Base-by-base conservation (phyloP, 768 basidiomycete species). In the Kwoniella botswanensis region DNA sequence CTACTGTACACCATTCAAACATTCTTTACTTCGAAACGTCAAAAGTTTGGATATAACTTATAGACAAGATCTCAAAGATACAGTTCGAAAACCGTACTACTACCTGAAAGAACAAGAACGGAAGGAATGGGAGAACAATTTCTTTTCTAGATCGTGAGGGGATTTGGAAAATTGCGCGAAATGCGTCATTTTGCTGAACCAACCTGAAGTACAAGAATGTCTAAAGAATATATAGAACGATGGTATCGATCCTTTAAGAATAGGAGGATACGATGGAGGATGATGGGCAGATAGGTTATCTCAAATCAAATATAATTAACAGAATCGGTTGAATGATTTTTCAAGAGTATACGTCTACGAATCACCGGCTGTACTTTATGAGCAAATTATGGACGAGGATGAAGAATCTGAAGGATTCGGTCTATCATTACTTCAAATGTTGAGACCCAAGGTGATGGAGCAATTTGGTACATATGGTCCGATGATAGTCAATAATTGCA, bases 251-350 rank as follows among this genome's bases (percentile, higher is more conserved):
- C 2, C 35, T 2, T 58, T 58, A 12, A 58, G 57, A 3, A 35
- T 58, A 12, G 57, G 57, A 21, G 22, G 12, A n/a, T 58, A 58
- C 24, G 57, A 58, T 58, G 29, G 15, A 29, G 57, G 57, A 58
- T 58, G 57, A 29, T 58, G 57, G 57, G 12, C 9, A 9, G 22
- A 58, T 41, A 41, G 11, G 24, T 29, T 29, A 13, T 10, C 26
- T 13, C 29, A 29, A 35, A 26, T 58, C 12, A 13, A 41, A 35
- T 42, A 26, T 58, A 58, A 9, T 26, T 2, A 29, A 17, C 18
- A 4, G 6, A 10, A 29, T 58, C 57, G 29, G 12, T 13, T 41
- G 24, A 26, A 29, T n/a, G 11, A 41, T 13, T 26, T 15, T 58
- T 17, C 18, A 6, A 58, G 12, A n/a, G 5, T 18, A 4, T 7